Evolutionary conservation across 2,329 filamentous ascomycete species (phyloP), one percentile per base, ranked within the genome.

Genomic region (Claviceps quebecensis): DNA sequence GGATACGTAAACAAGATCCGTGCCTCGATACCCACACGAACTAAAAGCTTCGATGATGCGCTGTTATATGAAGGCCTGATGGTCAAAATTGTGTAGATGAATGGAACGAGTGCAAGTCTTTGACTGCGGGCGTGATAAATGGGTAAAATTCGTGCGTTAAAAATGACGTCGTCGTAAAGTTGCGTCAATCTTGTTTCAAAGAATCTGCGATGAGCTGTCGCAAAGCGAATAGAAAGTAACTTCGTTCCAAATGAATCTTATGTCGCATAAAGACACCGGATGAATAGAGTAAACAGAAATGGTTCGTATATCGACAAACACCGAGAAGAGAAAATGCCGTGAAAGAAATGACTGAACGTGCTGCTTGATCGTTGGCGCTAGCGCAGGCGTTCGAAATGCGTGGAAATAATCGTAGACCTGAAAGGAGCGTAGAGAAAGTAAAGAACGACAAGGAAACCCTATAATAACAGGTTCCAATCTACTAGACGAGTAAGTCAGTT

Each of bases 131-230:
- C 38, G 45, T 44, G 48, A 41, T 54, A 45, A 55, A 45, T 26
- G 3, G 11, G 29, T 11, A 34, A 34, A 11, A 11, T 19, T 13
- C 23, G 40, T 34, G 22, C 17, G 26, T 22, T 14, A 8, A 26
- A 51, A 19, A 37, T 16, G 41, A 17, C 22, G 5, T 34, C 34
- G 22, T 44, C 19, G 39, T 47, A 5, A 43, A 46, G 49, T 51
- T 47, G 46, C 49, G 49, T 54, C 54, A 52, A 55, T 47, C 36
- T 52, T 51, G 52, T 47, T 54, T 50, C 37, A 13, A 49, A 13
- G 26, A 39, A 39, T 49, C 2, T 16, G 23, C 36, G 9, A 13
- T 29, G 44, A 39, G 23, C 23, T 50, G 37, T 29, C 37, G 29
- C 29, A 26, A 39, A 39, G 19, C 36, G n/a, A 41, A 29, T 22